phyloP scores from a whole-genome alignment of 169 alveolate species.

The Plasmodium sp. region DNA sequence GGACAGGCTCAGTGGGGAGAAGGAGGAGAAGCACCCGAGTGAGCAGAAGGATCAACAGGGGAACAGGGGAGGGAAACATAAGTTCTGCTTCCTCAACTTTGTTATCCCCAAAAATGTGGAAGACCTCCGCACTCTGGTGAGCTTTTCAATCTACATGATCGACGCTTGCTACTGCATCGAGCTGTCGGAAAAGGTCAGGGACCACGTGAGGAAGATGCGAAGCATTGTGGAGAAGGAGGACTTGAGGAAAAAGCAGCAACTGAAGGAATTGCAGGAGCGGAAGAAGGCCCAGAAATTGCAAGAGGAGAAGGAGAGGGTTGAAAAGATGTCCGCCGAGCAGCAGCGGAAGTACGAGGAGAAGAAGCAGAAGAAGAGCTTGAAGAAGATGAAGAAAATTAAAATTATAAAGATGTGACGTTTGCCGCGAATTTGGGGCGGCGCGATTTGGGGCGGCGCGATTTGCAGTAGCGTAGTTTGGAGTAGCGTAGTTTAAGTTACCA shows the following conservation, averaged over 20 bases:
- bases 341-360: slow-evolving; percentile 72
- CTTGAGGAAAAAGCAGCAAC: slow-evolving; percentile 23
- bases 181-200: slow-evolving; percentile 48
- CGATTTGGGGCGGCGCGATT: neutral
- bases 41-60: slow-evolving; percentile 11
- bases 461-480: no score
- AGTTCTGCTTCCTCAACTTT: slow-evolving; percentile 38
- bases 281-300: slow-evolving; percentile 67
- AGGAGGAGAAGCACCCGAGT: neutral
- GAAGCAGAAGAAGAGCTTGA: slow-evolving; percentile 60
- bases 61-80: slow-evolving; percentile 17
- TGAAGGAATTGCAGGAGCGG: slow-evolving; percentile 58
- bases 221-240: slow-evolving; percentile 69
- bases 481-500: neutral
- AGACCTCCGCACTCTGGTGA: slow-evolving; percentile 19
- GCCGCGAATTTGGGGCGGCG: neutral
- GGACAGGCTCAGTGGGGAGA: neutral
- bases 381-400: slow-evolving; percentile 65
- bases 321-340: slow-evolving; percentile 69
- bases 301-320: slow-evolving; percentile 58
- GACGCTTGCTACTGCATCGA: slow-evolving; percentile 66
- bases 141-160: slow-evolving; percentile 63
- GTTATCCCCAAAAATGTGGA: slow-evolving; percentile 41
- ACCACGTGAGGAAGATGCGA: slow-evolving; percentile 67
- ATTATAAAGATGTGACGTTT: slow-evolving; percentile 41